Conservation (phyloP, 2,329 filamentous ascomycete species). For the Pezicula neosporulosa region DNA sequence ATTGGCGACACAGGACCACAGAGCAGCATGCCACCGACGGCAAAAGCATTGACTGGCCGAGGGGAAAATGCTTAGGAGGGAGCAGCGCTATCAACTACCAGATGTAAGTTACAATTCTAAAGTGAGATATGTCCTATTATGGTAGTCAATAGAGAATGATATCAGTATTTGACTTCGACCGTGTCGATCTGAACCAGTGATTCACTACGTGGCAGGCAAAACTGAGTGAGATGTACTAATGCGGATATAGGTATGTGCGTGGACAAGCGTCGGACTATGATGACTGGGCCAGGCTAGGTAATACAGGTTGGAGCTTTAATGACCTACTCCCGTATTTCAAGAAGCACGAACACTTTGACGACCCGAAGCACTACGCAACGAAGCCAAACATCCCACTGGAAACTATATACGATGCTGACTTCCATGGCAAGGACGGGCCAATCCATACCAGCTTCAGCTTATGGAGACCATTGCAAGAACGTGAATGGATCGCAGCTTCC, state of each 20-base stretch:
- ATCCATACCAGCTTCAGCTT: slow-evolving; percentile 15
- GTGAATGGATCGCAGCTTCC: slow-evolving; percentile 6
- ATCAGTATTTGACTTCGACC: too few relatives aligned
- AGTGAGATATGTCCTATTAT: too few relatives aligned
- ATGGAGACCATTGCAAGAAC: slow-evolving; percentile 4
- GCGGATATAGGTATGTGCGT: slow-evolving; percentile 6
- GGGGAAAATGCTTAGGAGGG: slow-evolving; percentile 33
- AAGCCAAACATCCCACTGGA: slow-evolving; percentile 11
- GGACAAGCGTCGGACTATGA: slow-evolving; percentile 29
- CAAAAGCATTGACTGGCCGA: slow-evolving; percentile 14
- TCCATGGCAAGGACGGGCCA: slow-evolving; percentile 10
- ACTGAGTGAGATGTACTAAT: neutral
- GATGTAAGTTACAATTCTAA: slow-evolving; percentile 12
- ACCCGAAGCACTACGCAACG: slow-evolving; percentile 1
- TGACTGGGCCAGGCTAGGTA: slow-evolving; percentile 36
- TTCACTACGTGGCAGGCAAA: neutral
- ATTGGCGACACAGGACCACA: slow-evolving; percentile 10
- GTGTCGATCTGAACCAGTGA: too few relatives aligned
- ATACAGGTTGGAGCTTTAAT: slow-evolving; percentile 35
- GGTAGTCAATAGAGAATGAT: too few relatives aligned
- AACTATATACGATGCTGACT: slow-evolving; percentile 7
- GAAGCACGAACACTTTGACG: slow-evolving; percentile 25
- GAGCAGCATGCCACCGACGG: slow-evolving; percentile 6
- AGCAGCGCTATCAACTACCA: slow-evolving; percentile 33
- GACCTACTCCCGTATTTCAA: slow-evolving; percentile 38